Conservation (phyloP, 1,139 yeast species). For the Yamadazyma blattariae region DNA sequence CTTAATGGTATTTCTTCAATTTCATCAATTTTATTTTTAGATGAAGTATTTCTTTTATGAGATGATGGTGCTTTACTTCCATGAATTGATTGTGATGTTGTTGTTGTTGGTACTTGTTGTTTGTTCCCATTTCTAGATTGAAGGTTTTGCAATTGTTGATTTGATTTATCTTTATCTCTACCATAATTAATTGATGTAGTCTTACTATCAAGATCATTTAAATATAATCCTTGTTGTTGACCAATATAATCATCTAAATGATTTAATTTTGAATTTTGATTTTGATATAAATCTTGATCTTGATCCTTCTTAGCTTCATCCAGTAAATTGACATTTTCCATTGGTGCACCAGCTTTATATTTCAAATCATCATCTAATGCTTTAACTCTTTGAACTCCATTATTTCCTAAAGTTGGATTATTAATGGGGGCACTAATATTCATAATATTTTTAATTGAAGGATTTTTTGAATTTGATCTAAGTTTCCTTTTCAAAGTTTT, state of each 20-base stretch:
- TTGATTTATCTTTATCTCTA: conserved; percentile 3
- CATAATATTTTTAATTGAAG: conserved; percentile 10
- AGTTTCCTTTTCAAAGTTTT: conserved; percentile 18
- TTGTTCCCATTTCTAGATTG: too few relatives aligned
- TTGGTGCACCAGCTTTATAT: conserved; percentile 27
- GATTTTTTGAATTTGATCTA: conserved; percentile 18
- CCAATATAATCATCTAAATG: conserved; percentile 29
- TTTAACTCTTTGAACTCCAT: conserved; percentile 17
- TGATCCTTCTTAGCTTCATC: conserved; percentile 6
- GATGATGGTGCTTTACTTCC: not conserved
- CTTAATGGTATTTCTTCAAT: conserved; percentile 19
- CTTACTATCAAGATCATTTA: conserved; percentile 13
- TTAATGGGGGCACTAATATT: conserved; percentile 24
- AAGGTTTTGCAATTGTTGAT: too few relatives aligned
- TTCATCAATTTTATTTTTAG: conserved; percentile 10
- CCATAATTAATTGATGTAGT: conserved; percentile 19
- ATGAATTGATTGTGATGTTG: too few relatives aligned
- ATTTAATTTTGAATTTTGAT: conserved; percentile 14
- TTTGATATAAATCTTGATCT: not conserved
- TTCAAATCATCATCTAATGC: conserved; percentile 26
- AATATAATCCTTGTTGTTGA: conserved; percentile 25
- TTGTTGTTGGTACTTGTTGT: too few relatives aligned
- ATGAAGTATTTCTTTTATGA: conserved; percentile 3
- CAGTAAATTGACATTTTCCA: conserved; percentile 15
- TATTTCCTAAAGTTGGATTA: conserved; percentile 29